Conservation (phyloP, 345 rosid species). For the Ricinus communis region DNA sequence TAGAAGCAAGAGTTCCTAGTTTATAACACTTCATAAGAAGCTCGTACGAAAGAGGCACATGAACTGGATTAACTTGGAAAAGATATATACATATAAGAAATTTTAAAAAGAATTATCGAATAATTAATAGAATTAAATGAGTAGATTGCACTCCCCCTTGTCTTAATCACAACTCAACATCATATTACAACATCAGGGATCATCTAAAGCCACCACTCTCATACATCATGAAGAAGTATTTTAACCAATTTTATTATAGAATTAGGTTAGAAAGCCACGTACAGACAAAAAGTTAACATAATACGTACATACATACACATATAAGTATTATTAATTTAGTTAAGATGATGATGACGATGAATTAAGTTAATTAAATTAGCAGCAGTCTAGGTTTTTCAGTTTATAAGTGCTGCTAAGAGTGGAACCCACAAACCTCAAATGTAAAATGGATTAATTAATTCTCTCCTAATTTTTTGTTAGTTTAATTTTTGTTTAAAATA, state of each 20-base stretch:
- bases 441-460: background rate
- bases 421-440: background rate
- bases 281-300: slow-evolving; percentile 16
- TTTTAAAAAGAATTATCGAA: background rate
- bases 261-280: slow-evolving; percentile 3
- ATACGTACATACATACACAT: slow-evolving; percentile 32
- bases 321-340: slow-evolving; percentile 9
- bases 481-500: background rate
- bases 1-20: background rate
- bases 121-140: slow-evolving; percentile 8
- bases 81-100: background rate
- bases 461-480: background rate
- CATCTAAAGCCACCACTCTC: background rate
- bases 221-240: slow-evolving; percentile 1
- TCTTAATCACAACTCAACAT: slow-evolving; percentile 3
- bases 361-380: background rate
- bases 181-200: background rate
- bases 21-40: background rate
- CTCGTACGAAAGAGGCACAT: background rate
- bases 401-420: background rate
- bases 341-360: background rate
- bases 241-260: background rate
- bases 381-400: background rate
- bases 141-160: slow-evolving; percentile 13
- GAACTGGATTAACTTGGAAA: slow-evolving; percentile 7